Conservation (phyloP, 176 grass and related monocot species). For the Saccharum officinarum region DNA sequence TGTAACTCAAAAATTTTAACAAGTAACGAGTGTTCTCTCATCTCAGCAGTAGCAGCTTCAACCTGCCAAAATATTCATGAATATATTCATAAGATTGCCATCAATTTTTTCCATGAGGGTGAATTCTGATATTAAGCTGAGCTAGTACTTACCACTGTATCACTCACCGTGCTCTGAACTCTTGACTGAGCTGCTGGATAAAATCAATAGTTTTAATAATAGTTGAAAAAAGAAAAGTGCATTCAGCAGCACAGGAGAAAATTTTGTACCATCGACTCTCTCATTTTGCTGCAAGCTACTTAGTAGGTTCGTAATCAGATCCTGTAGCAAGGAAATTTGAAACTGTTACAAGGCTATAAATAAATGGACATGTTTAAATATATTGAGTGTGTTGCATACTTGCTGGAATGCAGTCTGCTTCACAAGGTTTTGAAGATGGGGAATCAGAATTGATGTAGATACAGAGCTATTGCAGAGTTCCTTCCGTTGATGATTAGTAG, state of each 20-base stretch:
- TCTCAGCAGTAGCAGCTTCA: conserved; percentile 50
- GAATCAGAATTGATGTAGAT: conserved; percentile 78
- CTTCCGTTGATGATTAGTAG: conserved; percentile 51
- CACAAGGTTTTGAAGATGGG: conserved; percentile 96
- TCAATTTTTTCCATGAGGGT: neutral
- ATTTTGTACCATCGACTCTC: conserved; percentile 51
- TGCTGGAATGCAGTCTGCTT: conserved; percentile 95
- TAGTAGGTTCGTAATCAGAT: conserved; percentile 73
- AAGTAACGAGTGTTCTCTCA: conserved; percentile 68
- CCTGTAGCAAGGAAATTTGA: conserved; percentile 43
- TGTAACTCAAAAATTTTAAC: conserved; percentile 87
- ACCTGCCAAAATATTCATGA: conserved; percentile 45
- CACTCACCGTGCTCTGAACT: conserved; percentile 26
- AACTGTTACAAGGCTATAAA: neutral
- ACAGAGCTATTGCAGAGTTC: conserved; percentile 64
- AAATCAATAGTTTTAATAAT: conserved; percentile 27
- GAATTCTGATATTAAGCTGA: neutral
- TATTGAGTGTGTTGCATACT: conserved; percentile 50
- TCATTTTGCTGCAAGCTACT: conserved; percentile 89
- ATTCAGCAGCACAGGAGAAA: conserved; percentile 17
- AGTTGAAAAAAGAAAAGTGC: neutral
- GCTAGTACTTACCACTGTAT: conserved; percentile 46
- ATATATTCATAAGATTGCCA: conserved; percentile 1
- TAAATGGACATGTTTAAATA: conserved; percentile 15
- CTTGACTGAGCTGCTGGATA: conserved; percentile 51